Evolutionary conservation across 768 basidiomycete genomes (phyloP).

Genomic region (Amanita exitialis): DNA sequence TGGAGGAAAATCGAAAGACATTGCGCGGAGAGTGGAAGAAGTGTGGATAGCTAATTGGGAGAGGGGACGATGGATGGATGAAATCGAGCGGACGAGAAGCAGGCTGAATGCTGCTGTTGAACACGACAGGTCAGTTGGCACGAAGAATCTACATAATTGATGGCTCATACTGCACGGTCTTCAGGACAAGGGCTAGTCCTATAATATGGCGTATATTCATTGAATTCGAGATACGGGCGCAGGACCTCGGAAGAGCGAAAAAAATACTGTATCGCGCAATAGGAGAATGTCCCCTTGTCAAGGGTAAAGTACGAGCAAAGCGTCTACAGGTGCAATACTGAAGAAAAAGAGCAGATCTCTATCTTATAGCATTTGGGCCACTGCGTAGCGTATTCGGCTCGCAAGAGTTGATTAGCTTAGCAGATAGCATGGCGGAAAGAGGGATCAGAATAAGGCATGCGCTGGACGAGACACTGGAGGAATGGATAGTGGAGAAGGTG

Average conservation of each 20-base stretch:
- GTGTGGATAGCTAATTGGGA: constrained; percentile 81
- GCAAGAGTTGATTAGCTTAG: constrained; percentile 50
- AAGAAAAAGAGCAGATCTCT: constrained; percentile 39
- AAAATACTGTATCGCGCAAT: constrained; percentile 66
- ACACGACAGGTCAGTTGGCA: constrained; percentile 47
- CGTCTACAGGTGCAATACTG: constrained; percentile 1
- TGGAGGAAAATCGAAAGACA: constrained; percentile 36
- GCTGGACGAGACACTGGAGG: constrained; percentile 47
- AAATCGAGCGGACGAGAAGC: constrained; percentile 60
- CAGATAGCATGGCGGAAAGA: constrained; percentile 70
- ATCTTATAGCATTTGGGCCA: constrained; percentile 68
- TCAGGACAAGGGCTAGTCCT: constrained; percentile 56
- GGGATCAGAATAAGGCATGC: constrained; percentile 54
- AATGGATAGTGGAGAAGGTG: constrained; percentile 27
- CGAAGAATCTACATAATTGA: neutral
- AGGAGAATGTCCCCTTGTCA: constrained; percentile 62
- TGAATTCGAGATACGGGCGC: constrained; percentile 65
- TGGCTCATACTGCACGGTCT: constrained; percentile 5
- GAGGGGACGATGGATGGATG: constrained; percentile 56
- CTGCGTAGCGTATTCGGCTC: constrained; percentile 52
- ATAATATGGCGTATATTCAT: constrained; percentile 66
- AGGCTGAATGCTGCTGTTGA: constrained; percentile 54
- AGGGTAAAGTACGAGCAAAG: constrained; percentile 38
- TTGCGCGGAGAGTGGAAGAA: constrained; percentile 52
- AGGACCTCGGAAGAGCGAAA: constrained; percentile 53